Conservation (phyloP, 1,139 yeast species). For the Arxiozyma bovina region DNA sequence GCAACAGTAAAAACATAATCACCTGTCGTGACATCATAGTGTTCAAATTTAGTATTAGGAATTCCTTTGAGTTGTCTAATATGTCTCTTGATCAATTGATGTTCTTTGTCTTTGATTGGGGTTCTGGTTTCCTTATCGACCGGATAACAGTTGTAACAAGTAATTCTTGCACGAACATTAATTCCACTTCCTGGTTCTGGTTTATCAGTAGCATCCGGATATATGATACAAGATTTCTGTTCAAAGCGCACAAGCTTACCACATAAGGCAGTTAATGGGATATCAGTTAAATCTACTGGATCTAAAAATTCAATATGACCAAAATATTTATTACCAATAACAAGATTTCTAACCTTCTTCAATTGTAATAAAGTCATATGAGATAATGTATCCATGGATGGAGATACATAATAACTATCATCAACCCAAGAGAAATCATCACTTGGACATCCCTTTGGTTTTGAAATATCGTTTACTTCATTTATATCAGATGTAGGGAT, state of each 20-base stretch:
- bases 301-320: constrained; percentile 69
- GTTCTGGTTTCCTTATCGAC: constrained; percentile 60
- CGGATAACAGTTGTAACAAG: constrained; percentile 75
- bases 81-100: constrained; percentile 61
- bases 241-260: constrained; percentile 59
- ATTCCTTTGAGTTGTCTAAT: constrained; percentile 55
- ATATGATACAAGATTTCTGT: constrained; percentile 55
- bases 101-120: constrained; percentile 71
- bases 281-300: constrained; percentile 74
- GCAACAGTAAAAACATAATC: constrained; percentile 12
- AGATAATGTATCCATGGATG: constrained; percentile 56
- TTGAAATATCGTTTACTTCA: constrained; percentile 6
- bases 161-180: constrained; percentile 64
- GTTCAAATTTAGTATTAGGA: constrained; percentile 54
- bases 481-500: not conserved
- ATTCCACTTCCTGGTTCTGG: constrained; percentile 78
- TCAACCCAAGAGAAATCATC: constrained; percentile 42
- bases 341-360: constrained; percentile 54
- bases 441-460: constrained; percentile 16
- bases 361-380: constrained; percentile 54
- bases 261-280: constrained; percentile 53
- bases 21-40: constrained; percentile 74
- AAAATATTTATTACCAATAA: constrained; percentile 69
- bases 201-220: constrained; percentile 56
- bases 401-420: constrained; percentile 83